Evolutionary conservation across 805 yeast genomes (phyloP), one percentile per base, ranked within the genome.

Genomic region (Lipomyces sp.): DNA sequence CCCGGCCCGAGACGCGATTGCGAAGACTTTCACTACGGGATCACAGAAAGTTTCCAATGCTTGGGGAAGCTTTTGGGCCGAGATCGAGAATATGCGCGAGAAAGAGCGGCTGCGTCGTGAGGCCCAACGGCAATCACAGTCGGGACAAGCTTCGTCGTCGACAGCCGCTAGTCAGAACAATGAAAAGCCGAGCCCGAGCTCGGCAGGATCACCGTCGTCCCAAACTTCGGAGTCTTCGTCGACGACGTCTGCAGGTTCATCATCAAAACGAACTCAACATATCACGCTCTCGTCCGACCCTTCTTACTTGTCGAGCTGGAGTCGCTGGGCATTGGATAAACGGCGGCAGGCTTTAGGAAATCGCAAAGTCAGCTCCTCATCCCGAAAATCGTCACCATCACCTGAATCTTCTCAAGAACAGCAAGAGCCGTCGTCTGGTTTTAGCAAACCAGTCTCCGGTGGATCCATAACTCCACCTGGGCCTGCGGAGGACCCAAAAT

Each of bases 61-160:
- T 5, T 74, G 74, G 62, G 74, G 75, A 10, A 72, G 64, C 59
- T 66, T 76, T 18, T 76, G 78, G 78, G 65, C 70, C 10, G 70
- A 69, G 32, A 62, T 69, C 30, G 71, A 69, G 56, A 56, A 32
- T 18, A 64, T 67, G 68, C 55, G 68, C 10, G 71, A 67, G 37
- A 67, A 67, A 58, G 71, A 69, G 56, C 58, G 57, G 33, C 8
- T 24, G n/a, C 48, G 68, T 13, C 29, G 64, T 35, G 65, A 62
- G n/a, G 24, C 57, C 4, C 65, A 62, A 51, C 54, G 34, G 15
- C 30, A 29, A 18, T 10, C 3, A 35, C 39, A 57, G 50, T 34
- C 59, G 35, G 7, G 32, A 29, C 34, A 24, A n/a, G 15, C 62
- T 51, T 42, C 29, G 24, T 42, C 24, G 48, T 4, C 24, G 24